A percentile compares a stretch with the other conserved stretches of the same genome.
These are phyloP conservation scores for Malassezia caprae DNA, from an alignment of 1,284 basidiomycete species.

Conservation along the genomic window DNA sequence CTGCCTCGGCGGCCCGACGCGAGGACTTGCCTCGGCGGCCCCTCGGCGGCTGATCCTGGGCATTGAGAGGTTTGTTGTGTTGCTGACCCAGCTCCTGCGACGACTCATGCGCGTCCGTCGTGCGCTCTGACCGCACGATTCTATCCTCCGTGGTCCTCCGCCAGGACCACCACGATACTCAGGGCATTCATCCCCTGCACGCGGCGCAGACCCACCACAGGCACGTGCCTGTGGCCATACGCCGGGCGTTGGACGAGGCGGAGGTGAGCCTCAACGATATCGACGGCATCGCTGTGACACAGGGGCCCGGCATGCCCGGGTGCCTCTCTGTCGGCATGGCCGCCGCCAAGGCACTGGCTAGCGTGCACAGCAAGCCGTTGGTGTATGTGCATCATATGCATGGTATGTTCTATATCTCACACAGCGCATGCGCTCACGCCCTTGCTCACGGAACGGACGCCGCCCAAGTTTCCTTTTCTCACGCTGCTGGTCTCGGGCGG, in stretches of 20 bases:
- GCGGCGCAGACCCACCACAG: constrained; percentile 33
- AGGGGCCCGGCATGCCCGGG: constrained; percentile 41
- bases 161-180: constrained; percentile 37
- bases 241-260: constrained; percentile 22
- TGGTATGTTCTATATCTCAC: constrained; percentile 7
- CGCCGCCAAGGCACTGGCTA: constrained; percentile 33
- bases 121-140: constrained; percentile 27
- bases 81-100: constrained; percentile 35
- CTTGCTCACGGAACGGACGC: constrained; percentile 22
- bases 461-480: constrained; percentile 36
- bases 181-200: constrained; percentile 37
- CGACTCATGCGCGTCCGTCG: constrained; percentile 41
- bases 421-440: constrained; percentile 31
- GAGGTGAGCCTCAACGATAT: constrained; percentile 16
- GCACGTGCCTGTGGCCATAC: constrained; percentile 31
- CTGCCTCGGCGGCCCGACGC: not conserved
- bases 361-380: constrained; percentile 29
- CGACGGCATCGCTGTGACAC: constrained; percentile 44
- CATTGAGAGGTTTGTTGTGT: constrained; percentile 29
- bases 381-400: constrained; percentile 46
- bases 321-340: constrained; percentile 33
- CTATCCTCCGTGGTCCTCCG: constrained; percentile 32
- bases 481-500: constrained; percentile 43
- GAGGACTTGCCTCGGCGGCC: not conserved
- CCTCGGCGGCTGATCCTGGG: constrained; percentile 26